phyloP scores from a whole-genome alignment of 352 stramenopile species.

The Thraustochytrium striatum region DNA sequence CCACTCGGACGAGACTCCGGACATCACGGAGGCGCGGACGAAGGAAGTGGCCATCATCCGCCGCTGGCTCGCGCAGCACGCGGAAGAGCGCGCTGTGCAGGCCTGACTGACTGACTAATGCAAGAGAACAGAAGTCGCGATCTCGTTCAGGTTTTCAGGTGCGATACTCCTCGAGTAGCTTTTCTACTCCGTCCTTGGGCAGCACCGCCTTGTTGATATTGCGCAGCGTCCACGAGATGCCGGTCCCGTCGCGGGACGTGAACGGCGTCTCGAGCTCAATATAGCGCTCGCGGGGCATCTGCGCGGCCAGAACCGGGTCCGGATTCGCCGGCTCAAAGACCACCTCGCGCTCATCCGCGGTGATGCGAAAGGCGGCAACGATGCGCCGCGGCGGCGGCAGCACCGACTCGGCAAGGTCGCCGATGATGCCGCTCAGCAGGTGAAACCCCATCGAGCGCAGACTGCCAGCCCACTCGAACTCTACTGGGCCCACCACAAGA shows the following conservation, averaged over 20 bases:
- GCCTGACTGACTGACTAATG: not conserved
- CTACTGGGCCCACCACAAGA: not conserved
- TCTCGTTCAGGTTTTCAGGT: too few species aligned
- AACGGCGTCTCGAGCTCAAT: too few species aligned
- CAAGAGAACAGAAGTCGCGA: too few species aligned
- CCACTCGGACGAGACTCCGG: conserved; percentile 71
- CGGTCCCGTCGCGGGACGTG: too few species aligned
- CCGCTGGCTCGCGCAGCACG: conserved; percentile 69
- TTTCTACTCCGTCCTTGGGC: too few species aligned
- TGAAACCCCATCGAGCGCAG: conserved; percentile 13
- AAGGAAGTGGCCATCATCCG: conserved; percentile 72
- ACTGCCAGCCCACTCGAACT: not conserved
- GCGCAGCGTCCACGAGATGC: too few species aligned
- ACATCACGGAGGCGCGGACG: conserved; percentile 67
- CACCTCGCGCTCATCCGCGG: conserved; percentile 10
- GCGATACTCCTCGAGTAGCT: too few species aligned
- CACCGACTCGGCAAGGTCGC: too few species aligned
- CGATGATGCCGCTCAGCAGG: conserved; percentile 6
- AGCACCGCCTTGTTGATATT: too few species aligned
- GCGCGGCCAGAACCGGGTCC: too few species aligned
- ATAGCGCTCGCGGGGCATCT: too few species aligned
- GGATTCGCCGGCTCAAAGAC: too few species aligned
- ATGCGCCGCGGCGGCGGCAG: conserved; percentile 18
- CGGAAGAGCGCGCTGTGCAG: not conserved
- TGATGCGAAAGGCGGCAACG: conserved; percentile 9